A percentile compares a stretch with the other conserved stretches of the same genome.
These are phyloP conservation scores for Bolboschoenoplectus hybrid DNA, from an alignment of 202 grass and related monocot species.

Conservation along the genomic window DNA sequence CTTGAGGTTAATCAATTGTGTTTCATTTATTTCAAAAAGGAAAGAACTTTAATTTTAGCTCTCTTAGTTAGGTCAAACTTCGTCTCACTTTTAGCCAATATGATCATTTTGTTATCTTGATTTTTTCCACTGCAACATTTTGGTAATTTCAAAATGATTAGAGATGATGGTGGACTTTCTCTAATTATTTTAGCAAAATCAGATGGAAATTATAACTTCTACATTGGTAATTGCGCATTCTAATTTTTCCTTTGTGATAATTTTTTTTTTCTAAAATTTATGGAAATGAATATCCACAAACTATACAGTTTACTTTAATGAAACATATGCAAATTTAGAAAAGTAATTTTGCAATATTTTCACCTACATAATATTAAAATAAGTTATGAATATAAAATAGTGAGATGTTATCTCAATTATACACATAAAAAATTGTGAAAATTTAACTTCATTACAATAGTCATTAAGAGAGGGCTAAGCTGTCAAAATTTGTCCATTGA, in stretches of 20 bases:
- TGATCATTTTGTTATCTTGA: background rate
- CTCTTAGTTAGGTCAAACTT: background rate
- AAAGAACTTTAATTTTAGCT: constrained; percentile 1
- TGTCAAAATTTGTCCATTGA: too few relatives aligned
- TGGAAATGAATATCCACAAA: too few relatives aligned
- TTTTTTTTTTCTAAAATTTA: too few relatives aligned
- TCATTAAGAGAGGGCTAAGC: too few relatives aligned
- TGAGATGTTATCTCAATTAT: too few relatives aligned
- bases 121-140: background rate
- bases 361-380: background rate
- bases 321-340: background rate
- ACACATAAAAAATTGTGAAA: too few relatives aligned
- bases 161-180: background rate
- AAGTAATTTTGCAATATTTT: background rate
- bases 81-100: background rate
- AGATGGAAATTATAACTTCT: background rate
- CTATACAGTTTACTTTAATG: too few relatives aligned
- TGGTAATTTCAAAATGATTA: background rate
- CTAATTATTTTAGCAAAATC: background rate
- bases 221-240: background rate
- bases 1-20: background rate
- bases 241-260: background rate
- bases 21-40: constrained; percentile 11
- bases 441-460: too few relatives aligned
- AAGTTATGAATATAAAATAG: too few relatives aligned